Evolutionary conservation across 1,139 yeast genomes (phyloP).

Genomic region (Spencermartinsiella ligniputridi): DNA sequence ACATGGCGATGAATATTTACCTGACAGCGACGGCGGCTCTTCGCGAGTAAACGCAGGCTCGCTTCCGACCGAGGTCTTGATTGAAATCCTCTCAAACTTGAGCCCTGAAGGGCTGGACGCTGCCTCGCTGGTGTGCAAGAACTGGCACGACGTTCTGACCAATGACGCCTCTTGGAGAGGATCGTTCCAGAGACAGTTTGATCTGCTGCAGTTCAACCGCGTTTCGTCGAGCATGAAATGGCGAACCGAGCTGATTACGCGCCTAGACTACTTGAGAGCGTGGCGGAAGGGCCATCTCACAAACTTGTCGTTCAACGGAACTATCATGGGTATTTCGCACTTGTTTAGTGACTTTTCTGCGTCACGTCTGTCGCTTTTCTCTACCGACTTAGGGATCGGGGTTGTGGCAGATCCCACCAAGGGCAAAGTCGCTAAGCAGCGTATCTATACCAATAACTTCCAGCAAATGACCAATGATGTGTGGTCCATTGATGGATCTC

Average conservation of each 20-base stretch:
- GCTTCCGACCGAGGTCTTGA: constrained; percentile 38
- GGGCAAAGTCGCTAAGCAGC: constrained; percentile 32
- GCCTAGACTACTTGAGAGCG: constrained; percentile 26
- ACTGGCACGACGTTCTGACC: constrained; percentile 30
- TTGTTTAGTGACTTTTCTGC: constrained; percentile 29
- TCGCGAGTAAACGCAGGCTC: constrained; percentile 1
- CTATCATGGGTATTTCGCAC: constrained; percentile 24
- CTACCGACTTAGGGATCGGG: constrained; percentile 27
- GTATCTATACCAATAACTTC: constrained; percentile 25
- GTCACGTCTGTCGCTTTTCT: constrained; percentile 27
- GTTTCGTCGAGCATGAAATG: constrained; percentile 27
- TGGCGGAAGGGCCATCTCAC: constrained; percentile 29
- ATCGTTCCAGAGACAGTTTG: constrained; percentile 23
- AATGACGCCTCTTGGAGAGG: constrained; percentile 35
- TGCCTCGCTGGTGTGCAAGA: constrained; percentile 30
- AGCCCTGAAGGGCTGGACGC: constrained; percentile 30
- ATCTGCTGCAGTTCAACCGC: constrained; percentile 23
- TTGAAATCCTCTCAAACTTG: constrained; percentile 28
- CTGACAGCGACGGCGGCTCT: background rate
- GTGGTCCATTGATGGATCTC: constrained; percentile 27
- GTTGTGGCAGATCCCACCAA: constrained; percentile 31
- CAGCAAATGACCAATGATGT: constrained; percentile 20
- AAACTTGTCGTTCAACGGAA: constrained; percentile 30
- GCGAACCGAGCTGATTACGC: constrained; percentile 30
- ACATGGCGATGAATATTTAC: background rate